Conservation (phyloP, 306 rosid genomes). For the Pyrus bretschneideri region DNA sequence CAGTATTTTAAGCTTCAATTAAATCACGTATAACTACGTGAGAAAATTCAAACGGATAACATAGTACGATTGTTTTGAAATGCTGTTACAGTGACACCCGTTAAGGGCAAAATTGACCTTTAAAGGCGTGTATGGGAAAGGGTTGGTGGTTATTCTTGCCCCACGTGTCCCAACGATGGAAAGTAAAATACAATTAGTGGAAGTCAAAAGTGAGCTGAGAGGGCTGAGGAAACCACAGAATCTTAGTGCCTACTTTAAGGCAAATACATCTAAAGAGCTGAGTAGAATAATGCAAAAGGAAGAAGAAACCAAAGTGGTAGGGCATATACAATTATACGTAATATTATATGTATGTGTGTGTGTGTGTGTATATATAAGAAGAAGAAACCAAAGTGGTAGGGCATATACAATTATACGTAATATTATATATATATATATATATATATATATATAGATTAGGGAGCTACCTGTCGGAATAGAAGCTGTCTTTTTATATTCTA, state of each 20-base stretch:
- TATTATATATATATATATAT: no score
- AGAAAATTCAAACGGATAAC: no score
- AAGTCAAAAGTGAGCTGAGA: slow-evolving; percentile 48
- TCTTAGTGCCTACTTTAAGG: slow-evolving; percentile 37
- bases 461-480: slow-evolving; percentile 55
- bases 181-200: slow-evolving; percentile 1
- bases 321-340: not conserved
- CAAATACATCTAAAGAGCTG: slow-evolving; percentile 6
- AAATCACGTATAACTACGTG: no score
- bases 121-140: not conserved
- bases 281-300: slow-evolving; percentile 23
- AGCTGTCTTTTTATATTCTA: slow-evolving; percentile 11
- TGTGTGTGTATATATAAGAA: not conserved
- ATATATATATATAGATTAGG: not conserved
- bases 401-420: not conserved
- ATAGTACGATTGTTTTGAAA: no score
- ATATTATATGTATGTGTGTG: no score
- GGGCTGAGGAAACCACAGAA: slow-evolving; percentile 33
- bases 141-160: not conserved
- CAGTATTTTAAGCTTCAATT: not conserved
- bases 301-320: slow-evolving; percentile 6
- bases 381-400: slow-evolving; percentile 5
- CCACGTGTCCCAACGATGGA: slow-evolving; percentile 15
- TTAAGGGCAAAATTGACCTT: slow-evolving; percentile 6
- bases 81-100: not conserved